Evolutionary conservation across 2,329 filamentous ascomycete species (phyloP).

Genomic region (Ramularia collo-cygni): DNA sequence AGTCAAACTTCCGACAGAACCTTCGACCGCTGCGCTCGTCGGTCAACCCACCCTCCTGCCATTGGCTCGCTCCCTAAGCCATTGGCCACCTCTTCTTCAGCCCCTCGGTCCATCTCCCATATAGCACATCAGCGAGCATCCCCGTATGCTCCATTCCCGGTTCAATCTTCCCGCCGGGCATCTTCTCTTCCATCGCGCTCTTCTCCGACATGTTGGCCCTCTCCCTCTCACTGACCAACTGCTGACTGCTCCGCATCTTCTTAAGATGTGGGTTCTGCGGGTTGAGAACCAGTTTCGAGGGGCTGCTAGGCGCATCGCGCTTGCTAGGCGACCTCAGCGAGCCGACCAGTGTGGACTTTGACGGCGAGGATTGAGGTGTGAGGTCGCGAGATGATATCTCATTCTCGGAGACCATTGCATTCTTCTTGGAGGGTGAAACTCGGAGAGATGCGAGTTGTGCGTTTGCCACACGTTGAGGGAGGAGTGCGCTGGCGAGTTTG

Average conservation of each 20-base stretch:
- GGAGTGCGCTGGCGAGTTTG: constrained; percentile 50
- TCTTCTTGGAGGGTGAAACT: constrained; percentile 23
- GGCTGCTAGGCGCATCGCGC: constrained; percentile 20
- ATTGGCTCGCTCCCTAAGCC: constrained; percentile 20
- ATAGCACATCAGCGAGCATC: constrained; percentile 82
- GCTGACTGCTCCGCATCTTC: constrained; percentile 54
- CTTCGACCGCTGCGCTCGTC: too few relatives aligned
- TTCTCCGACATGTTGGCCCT: constrained; percentile 45
- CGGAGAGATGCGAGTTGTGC: constrained; percentile 31
- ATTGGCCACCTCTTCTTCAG: constrained; percentile 49
- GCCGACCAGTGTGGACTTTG: constrained; percentile 11
- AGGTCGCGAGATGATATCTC: constrained; percentile 17
- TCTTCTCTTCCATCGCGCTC: constrained; percentile 43
- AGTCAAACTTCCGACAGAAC: too few relatives aligned
- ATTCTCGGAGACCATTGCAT: constrained; percentile 11
- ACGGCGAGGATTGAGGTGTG: constrained; percentile 24
- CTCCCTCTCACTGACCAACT: constrained; percentile 37
- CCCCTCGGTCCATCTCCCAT: constrained; percentile 82
- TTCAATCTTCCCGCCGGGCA: constrained; percentile 49
- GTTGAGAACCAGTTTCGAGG: constrained; percentile 64
- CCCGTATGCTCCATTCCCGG: constrained; percentile 89
- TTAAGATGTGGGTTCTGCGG: constrained; percentile 80
- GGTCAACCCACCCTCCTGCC: too few relatives aligned
- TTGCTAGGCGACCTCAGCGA: constrained; percentile 20
- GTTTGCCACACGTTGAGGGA: constrained; percentile 30